Base-by-base conservation (phyloP, 2,329 filamentous ascomycete species). In the Talaromyces rugulosus region DNA sequence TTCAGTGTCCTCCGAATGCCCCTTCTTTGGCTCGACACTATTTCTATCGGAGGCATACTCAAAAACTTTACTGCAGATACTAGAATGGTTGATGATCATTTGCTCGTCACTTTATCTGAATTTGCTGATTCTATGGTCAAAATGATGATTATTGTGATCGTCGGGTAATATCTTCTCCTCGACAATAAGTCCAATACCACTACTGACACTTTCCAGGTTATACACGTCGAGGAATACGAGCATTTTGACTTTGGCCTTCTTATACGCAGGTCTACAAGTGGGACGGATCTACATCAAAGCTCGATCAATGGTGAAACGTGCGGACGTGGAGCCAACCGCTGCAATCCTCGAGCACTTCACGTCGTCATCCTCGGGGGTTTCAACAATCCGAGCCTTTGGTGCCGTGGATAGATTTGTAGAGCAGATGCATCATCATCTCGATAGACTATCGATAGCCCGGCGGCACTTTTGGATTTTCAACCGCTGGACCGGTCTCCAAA, bases 331-430 rank as follows among this genome's bases (percentile, higher is more conserved):
- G 82, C 89, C 65, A 93, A 93, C 76, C 82, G 91, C 5, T 82
- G 94, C 1, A 0, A 86, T 94, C 1, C 93, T 92, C 67, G 90
- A 94, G 72, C 86, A 91, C 65, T 93, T 94, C 68, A 88, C 87
- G 9, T 86, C 89, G 1, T 85, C 89, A 0, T 81, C 93, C 11
- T 83, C 85, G 0, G 91, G 91, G 5, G 84, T 95, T 27, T 81
- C 85, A 1, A 93, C 90, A 0, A 91, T 94, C 58, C 85, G 91
- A 12, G 88, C 89, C 0, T 94, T 90, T 66, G 86, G 86, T 66
- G 91, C 91, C 77, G 78, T 81, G 0, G 80, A 85, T n/a, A 81
- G 82, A 0, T 93, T 92, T 66, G 78, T 90, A 52, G 80, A 87
- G 12, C 82, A 85, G 61, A 92, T 94, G 87, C 87, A 88, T 71